Base-by-base conservation (phyloP, 768 basidiomycete species). In the Podaxis mareebaensis region DNA sequence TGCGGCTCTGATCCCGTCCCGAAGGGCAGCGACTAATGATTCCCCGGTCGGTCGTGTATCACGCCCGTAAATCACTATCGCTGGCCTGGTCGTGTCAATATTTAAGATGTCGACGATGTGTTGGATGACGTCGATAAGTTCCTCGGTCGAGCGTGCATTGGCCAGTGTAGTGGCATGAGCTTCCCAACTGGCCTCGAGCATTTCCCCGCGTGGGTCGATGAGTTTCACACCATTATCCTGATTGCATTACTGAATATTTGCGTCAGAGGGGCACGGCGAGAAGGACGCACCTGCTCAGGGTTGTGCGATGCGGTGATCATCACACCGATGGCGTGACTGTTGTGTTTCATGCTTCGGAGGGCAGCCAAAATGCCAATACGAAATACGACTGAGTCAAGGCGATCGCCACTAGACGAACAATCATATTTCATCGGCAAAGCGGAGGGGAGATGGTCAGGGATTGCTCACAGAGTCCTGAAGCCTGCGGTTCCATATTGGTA, bases 301-400 rank as follows among this genome's bases (percentile, higher is more conserved):
- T 99, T 99, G 76, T 99, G 97, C n/a, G 95, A 96, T 2, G 97
- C 97, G 40, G 97, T 99, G 72, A 99, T 90, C 97, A 99, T 99
- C 22, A 99, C 93, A 15, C 97, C 97, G 69, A 99, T 91, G 26
- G 89, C 90, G 72, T 89, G 91, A 28, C 97, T 95, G 71, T 90
- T 89, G n/a, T 95, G 82, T 66, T 86, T 89, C 79, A 91, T 97
- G 78, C 95, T 98, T 63, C 97, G 80, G 55, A 99, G 81, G 5
- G 85, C 92, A 51, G 97, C 97, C 17, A 99, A 79, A 44, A 99
- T 77, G 11, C 94, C 97, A 13, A 96, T 90, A 67, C 95, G 86
- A 79, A 97, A 98, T 67, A 99, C 81, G n/a, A 96, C 95, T 10
- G 91, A 91, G 70, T 96, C 94, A 30, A 99, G 83, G 20, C 79